These are phyloP conservation scores for Pisolithus thermaeus DNA, from an alignment of 1,284 basidiomycete genomes.

Conservation along the genomic window DNA sequence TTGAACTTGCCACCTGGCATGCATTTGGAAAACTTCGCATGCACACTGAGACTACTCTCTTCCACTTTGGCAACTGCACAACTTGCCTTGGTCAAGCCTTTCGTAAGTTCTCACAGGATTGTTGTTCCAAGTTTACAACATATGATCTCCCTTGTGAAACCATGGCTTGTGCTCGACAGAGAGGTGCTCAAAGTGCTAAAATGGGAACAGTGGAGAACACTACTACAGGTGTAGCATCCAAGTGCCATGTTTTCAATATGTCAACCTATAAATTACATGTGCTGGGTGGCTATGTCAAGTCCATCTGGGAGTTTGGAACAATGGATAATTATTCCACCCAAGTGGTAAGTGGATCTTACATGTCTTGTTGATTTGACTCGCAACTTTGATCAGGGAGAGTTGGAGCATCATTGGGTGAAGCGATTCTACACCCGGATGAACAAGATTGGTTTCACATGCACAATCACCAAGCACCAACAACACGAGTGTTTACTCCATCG, in stretches of 20 bases:
- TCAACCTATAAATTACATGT: constrained; percentile 30
- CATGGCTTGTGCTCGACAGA: not conserved
- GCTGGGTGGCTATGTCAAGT: constrained; percentile 26
- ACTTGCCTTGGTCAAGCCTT: constrained; percentile 1
- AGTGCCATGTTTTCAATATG: constrained; percentile 20
- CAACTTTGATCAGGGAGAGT: constrained; percentile 5
- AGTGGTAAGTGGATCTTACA: constrained; percentile 17
- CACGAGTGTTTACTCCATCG: too few species aligned
- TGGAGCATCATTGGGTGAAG: constrained; percentile 3
- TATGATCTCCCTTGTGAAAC: constrained; percentile 6
- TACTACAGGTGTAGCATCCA: too few species aligned
- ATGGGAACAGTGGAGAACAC: not conserved
- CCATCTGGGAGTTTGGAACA: constrained; percentile 28
- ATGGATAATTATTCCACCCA: constrained; percentile 32
- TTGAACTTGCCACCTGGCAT: constrained; percentile 29
- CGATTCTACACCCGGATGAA: too few species aligned
- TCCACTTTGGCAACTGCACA: constrained; percentile 13
- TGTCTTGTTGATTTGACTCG: too few species aligned
- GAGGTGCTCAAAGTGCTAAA: not conserved
- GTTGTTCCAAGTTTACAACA: constrained; percentile 1
- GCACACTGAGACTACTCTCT: constrained; percentile 26
- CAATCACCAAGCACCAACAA: too few species aligned
- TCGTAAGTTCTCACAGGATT: not conserved
- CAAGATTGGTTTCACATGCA: too few species aligned
- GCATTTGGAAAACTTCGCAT: constrained; percentile 28